Evolutionary conservation across 73 alveolate species (phyloP).

Genomic region (Paramecium primaurelia): DNA sequence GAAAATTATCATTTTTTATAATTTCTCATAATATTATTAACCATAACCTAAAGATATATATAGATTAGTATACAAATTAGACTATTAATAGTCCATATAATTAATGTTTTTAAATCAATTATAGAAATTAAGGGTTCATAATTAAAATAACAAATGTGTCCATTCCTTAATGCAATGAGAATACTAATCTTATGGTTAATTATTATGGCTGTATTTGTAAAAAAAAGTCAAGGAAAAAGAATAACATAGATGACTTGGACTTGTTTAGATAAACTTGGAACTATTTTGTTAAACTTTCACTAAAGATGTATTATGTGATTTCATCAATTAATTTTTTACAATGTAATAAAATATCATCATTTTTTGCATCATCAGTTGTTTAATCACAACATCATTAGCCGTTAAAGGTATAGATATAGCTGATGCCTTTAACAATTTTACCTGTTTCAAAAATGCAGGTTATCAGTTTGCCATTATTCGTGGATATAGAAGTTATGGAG

Average conservation of each 20-base stretch:
- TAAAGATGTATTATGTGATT: background rate
- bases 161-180: background rate
- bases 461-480: constrained; percentile 71
- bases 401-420: background rate
- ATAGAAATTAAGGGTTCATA: background rate
- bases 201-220: background rate
- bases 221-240: background rate
- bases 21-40: background rate
- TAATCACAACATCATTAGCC: background rate
- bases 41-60: background rate
- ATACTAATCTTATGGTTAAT: background rate
- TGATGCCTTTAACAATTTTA: constrained; percentile 47
- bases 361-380: background rate
- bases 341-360: background rate
- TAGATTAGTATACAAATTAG: background rate
- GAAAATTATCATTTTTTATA: background rate
- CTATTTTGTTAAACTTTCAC: background rate
- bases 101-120: background rate
- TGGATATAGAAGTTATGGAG: constrained; percentile 76
- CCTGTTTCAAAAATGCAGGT: constrained; percentile 70
- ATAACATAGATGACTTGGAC: background rate
- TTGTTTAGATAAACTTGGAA: background rate
- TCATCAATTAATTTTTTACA: background rate
- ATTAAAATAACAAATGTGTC: background rate
- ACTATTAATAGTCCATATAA: background rate